Percentiles rank a stretch among this genome's conserved stretches.
These are phyloP conservation scores for Erythrobasidium hasegawianum DNA, from an alignment of 1,284 basidiomycete genomes.

Conservation along the genomic window DNA sequence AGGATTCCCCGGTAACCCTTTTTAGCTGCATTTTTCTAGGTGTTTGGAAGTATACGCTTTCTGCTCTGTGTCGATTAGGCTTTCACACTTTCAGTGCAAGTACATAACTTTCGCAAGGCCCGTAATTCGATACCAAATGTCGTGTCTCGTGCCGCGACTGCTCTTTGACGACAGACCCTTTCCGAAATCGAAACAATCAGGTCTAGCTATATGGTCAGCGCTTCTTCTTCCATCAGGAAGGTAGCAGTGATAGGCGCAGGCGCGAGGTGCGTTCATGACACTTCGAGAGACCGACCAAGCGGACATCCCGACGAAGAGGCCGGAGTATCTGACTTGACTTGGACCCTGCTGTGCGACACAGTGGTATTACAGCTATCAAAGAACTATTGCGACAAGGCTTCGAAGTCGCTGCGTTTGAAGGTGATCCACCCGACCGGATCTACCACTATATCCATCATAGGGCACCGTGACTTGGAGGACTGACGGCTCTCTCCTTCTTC, in stretches of 20 bases:
- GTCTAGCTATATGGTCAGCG: too few species aligned
- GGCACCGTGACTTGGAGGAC: background rate
- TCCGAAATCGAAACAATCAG: too few species aligned
- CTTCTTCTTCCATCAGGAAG: background rate
- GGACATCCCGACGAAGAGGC: background rate
- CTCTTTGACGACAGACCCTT: too few species aligned
- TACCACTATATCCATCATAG: background rate
- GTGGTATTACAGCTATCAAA: slow-evolving; percentile 23
- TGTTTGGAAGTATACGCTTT: too few species aligned
- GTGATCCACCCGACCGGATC: background rate
- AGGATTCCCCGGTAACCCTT: too few species aligned
- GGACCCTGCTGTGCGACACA: background rate
- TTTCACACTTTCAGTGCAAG: too few species aligned
- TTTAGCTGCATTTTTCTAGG: too few species aligned
- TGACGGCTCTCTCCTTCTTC: background rate
- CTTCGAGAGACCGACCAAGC: background rate
- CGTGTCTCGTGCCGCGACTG: too few species aligned
- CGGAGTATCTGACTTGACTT: background rate
- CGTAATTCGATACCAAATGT: too few species aligned
- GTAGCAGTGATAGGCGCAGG: slow-evolving; percentile 26
- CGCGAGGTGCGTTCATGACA: slow-evolving; percentile 9
- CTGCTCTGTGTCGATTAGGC: too few species aligned
- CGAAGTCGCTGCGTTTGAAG: slow-evolving; percentile 19
- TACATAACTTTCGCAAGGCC: too few species aligned
- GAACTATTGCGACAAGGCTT: slow-evolving; percentile 13